A percentile compares a stretch with the other conserved stretches of the same genome.
Evolutionary conservation across 1,284 basidiomycete species (phyloP).

Genomic region (Malassezia vespertilionis): DNA sequence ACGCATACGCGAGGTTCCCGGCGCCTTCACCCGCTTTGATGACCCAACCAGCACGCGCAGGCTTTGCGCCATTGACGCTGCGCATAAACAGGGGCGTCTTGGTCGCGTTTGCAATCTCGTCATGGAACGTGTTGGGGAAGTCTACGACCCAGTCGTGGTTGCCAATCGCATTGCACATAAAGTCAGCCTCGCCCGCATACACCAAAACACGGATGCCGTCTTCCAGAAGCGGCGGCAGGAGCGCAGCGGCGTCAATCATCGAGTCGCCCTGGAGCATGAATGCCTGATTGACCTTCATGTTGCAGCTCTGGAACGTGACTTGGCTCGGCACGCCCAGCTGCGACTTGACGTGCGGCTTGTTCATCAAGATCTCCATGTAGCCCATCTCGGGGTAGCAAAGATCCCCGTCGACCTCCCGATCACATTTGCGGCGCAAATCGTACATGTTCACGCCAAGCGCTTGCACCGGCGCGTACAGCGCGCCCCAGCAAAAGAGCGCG

Average conservation of each 20-base stretch:
- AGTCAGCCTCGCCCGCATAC: slow-evolving; percentile 75
- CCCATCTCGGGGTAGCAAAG: slow-evolving; percentile 55
- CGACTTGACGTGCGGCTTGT: slow-evolving; percentile 56
- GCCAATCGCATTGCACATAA: slow-evolving; percentile 51
- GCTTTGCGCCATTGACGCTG: slow-evolving; percentile 28
- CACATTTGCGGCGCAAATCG: slow-evolving; percentile 69
- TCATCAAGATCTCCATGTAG: slow-evolving; percentile 49
- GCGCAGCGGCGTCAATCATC: slow-evolving; percentile 62
- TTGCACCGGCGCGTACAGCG: slow-evolving; percentile 52
- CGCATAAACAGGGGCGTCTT: slow-evolving; percentile 14
- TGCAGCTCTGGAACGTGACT: slow-evolving; percentile 56
- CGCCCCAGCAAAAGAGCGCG: slow-evolving; percentile 50
- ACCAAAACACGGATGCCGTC: slow-evolving; percentile 65
- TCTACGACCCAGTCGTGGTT: slow-evolving; percentile 38
- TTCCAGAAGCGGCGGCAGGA: slow-evolving; percentile 65
- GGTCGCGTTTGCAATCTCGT: slow-evolving; percentile 33
- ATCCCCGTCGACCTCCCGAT: slow-evolving; percentile 58
- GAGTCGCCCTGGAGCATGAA: slow-evolving; percentile 66
- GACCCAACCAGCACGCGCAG: slow-evolving; percentile 23
- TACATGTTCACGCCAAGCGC: slow-evolving; percentile 55
- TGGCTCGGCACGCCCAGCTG: slow-evolving; percentile 60
- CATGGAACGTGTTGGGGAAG: slow-evolving; percentile 30
- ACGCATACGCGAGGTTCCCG: slow-evolving; percentile 31
- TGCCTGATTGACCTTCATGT: slow-evolving; percentile 55
- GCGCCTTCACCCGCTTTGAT: slow-evolving; percentile 37